A percentile compares a stretch with the other conserved stretches of the same genome.
These are phyloP conservation scores for Dothiorella sarmentorum DNA, from an alignment of 2,329 filamentous ascomycete species.

Conservation along the genomic window DNA sequence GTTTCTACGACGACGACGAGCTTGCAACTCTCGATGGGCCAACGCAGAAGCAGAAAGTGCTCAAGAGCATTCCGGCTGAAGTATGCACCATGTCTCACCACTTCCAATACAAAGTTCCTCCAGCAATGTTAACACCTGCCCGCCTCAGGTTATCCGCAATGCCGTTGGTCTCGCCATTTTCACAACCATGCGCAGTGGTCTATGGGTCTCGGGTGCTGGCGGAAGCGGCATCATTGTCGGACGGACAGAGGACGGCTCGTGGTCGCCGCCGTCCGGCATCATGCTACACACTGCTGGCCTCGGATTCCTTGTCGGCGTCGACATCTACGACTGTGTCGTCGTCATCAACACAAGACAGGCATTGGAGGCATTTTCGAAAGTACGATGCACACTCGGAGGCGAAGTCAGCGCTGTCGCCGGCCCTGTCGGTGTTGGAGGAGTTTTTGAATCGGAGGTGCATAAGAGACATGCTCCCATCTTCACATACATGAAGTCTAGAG, in stretches of 20 bases:
- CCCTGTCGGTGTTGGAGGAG: conserved; percentile 71
- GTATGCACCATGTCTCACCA: conserved; percentile 21
- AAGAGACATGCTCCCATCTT: conserved; percentile 69
- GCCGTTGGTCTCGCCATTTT: conserved; percentile 90
- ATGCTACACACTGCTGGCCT: conserved; percentile 85
- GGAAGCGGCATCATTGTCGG: conserved; percentile 85
- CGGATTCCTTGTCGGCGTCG: conserved; percentile 85
- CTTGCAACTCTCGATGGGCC: conserved; percentile 47
- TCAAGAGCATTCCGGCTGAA: conserved; percentile 79
- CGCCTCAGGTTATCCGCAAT: conserved; percentile 70
- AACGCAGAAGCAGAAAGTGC: conserved; percentile 59
- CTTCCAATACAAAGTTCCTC: background rate
- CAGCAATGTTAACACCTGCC: background rate
- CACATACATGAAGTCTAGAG: conserved; percentile 85
- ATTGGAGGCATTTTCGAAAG: conserved; percentile 76
- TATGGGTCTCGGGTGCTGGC: conserved; percentile 88
- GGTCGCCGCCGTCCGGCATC: conserved; percentile 89
- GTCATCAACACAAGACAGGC: conserved; percentile 86
- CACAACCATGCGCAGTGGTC: conserved; percentile 88
- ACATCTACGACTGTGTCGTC: conserved; percentile 93
- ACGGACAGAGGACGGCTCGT: conserved; percentile 78
- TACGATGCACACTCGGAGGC: conserved; percentile 75
- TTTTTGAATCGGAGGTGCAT: conserved; percentile 66
- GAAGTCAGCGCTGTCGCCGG: conserved; percentile 76
- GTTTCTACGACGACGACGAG: conserved; percentile 61